A percentile compares a stretch with the other conserved stretches of the same genome.
Evolutionary conservation across 2,329 filamentous ascomycete species (phyloP).

Genomic region (Tolypocladium album): DNA sequence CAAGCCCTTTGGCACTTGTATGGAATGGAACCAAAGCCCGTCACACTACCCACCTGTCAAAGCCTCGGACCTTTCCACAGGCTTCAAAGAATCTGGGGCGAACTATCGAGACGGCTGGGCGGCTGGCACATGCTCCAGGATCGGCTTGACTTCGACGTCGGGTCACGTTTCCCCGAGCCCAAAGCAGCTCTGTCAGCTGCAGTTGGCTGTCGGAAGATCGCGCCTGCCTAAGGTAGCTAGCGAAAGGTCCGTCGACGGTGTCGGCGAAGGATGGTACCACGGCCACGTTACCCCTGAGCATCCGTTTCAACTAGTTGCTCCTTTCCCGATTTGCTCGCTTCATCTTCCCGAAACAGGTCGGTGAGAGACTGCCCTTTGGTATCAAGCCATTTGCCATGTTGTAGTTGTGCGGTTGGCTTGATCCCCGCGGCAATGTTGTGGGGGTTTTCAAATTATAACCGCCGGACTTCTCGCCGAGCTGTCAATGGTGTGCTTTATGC

Average conservation of each 20-base stretch:
- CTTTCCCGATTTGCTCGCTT: constrained; percentile 28
- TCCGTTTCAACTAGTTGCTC: background rate
- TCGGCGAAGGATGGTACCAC: background rate
- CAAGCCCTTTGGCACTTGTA: background rate
- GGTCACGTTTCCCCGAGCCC: background rate
- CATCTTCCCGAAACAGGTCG: constrained; percentile 18
- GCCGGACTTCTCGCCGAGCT: background rate
- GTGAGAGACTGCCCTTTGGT: background rate
- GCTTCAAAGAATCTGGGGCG: background rate
- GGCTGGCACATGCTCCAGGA: background rate
- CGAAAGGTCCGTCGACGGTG: background rate
- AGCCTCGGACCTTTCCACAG: background rate
- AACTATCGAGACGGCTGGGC: background rate
- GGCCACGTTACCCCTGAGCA: background rate
- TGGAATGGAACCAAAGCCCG: background rate
- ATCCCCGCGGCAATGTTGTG: background rate
- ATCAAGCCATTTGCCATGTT: constrained; percentile 2
- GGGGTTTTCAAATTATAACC: background rate
- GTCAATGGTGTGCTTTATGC: background rate
- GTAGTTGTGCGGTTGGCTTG: background rate
- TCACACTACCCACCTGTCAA: background rate
- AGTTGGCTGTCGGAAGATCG: background rate
- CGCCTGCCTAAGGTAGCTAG: background rate
- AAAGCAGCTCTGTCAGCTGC: background rate
- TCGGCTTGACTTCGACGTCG: background rate